Conservation (phyloP, 169 alveolate genomes). For the Fabrea salina region DNA sequence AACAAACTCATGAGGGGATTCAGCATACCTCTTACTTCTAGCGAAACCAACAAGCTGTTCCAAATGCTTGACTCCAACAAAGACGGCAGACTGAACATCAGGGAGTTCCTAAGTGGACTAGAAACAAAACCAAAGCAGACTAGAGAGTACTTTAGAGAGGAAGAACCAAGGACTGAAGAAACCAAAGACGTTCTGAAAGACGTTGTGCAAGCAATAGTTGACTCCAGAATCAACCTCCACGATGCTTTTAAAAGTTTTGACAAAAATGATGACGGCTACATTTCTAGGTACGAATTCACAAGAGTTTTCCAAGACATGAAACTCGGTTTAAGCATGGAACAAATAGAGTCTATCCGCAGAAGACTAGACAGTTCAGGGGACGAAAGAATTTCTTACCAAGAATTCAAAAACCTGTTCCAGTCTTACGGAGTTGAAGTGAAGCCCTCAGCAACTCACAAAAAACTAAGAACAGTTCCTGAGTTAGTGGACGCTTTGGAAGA, state of each 20-base stretch:
- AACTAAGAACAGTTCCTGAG: background rate
- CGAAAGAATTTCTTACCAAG: slow-evolving; percentile 1
- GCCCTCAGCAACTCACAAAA: background rate
- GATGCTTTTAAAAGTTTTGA: slow-evolving; percentile 18
- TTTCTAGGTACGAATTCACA: background rate
- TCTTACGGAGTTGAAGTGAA: background rate
- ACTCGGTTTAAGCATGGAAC: background rate
- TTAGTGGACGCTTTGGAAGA: background rate
- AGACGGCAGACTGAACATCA: background rate
- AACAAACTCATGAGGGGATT: background rate
- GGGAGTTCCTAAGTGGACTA: background rate
- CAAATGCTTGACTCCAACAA: background rate
- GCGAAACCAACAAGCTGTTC: background rate
- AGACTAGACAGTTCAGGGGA: background rate
- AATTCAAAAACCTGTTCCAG: background rate
- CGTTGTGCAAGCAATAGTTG: background rate
- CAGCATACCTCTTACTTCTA: background rate
- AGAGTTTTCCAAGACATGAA: slow-evolving; percentile 13
- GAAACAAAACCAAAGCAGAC: background rate
- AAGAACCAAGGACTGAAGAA: background rate
- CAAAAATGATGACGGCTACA: slow-evolving; percentile 27
- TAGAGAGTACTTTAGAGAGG: background rate
- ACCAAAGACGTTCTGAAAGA: background rate
- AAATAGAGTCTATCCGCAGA: background rate
- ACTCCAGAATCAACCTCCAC: background rate